These are phyloP conservation scores for Pluteus cervinus DNA, from an alignment of 768 basidiomycete species.

Conservation along the genomic window DNA sequence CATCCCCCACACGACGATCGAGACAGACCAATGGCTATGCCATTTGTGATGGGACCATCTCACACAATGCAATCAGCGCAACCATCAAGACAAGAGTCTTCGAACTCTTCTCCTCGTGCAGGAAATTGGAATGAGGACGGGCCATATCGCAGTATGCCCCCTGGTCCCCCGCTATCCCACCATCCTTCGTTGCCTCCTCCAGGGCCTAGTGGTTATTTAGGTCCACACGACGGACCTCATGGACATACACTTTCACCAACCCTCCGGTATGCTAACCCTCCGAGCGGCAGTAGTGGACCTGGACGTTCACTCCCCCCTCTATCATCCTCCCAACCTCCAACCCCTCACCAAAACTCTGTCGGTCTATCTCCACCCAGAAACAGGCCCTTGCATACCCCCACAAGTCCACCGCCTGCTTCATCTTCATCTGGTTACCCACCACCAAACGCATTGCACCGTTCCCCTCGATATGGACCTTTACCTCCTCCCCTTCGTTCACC, in stretches of 20 bases:
- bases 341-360: constrained; percentile 32
- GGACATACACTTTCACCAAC: constrained; percentile 33
- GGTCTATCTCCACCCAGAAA: constrained; percentile 21
- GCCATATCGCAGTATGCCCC: constrained; percentile 26
- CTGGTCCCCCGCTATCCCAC: constrained; percentile 8
- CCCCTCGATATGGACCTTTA: too few relatives aligned
- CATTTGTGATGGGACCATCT: constrained; percentile 47
- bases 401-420: too few relatives aligned
- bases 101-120: constrained; percentile 4
- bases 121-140: constrained; percentile 4
- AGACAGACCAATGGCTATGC: constrained; percentile 47
- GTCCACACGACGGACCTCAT: constrained; percentile 16
- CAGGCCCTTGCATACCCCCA: constrained; percentile 12
- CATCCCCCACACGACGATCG: constrained; percentile 37
- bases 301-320: constrained; percentile 17
- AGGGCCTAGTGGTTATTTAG: constrained; percentile 23
- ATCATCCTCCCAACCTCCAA: constrained; percentile 20
- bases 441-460: not conserved
- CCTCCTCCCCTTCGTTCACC: not conserved
- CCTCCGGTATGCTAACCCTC: constrained; percentile 30
- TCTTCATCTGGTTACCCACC: constrained; percentile 4
- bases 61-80: constrained; percentile 25
- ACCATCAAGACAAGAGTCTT: not conserved
- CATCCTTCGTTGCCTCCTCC: constrained; percentile 22
- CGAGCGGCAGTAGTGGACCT: constrained; percentile 10